Evolutionary conservation across 108 stramenopile species (phyloP).

Genomic region (Ochromonas danica): DNA sequence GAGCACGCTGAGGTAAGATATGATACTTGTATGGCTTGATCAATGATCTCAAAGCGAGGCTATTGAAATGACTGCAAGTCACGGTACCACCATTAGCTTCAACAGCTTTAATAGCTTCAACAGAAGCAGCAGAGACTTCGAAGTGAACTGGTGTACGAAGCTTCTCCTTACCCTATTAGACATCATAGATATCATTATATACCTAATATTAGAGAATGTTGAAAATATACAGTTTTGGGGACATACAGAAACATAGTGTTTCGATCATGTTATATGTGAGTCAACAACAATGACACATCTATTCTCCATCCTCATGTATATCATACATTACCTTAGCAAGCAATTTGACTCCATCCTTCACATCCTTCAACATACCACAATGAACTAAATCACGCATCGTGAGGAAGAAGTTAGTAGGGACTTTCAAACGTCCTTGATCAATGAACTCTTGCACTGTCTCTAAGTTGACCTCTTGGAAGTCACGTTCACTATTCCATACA

Average conservation of each 20-base stretch:
- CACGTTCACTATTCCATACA: not conserved
- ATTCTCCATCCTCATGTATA: not conserved
- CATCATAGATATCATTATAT: too few species aligned
- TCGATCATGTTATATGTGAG: too few species aligned
- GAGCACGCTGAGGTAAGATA: conserved; percentile 74
- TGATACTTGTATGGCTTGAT: conserved; percentile 88
- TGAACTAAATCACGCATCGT: conserved; percentile 86
- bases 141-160: conserved; percentile 66
- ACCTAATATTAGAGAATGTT: too few species aligned
- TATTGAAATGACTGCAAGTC: conserved; percentile 91
- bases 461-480: not conserved
- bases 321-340: conserved; percentile 35
- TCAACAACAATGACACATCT: too few species aligned
- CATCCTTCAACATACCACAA: conserved; percentile 72
- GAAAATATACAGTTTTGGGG: not conserved
- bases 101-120: conserved; percentile 78
- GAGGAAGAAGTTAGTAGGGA: conserved; percentile 56
- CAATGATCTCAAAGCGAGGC: conserved; percentile 77
- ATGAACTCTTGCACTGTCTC: conserved; percentile 60
- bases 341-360: conserved; percentile 81
- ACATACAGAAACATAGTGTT: too few species aligned
- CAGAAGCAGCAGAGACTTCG: conserved; percentile 81
- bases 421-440: conserved; percentile 82
- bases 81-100: conserved; percentile 88
- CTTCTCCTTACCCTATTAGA: conserved; percentile 61